phyloP scores from a whole-genome alignment of 345 rosid species.

The Psidium guajava region DNA sequence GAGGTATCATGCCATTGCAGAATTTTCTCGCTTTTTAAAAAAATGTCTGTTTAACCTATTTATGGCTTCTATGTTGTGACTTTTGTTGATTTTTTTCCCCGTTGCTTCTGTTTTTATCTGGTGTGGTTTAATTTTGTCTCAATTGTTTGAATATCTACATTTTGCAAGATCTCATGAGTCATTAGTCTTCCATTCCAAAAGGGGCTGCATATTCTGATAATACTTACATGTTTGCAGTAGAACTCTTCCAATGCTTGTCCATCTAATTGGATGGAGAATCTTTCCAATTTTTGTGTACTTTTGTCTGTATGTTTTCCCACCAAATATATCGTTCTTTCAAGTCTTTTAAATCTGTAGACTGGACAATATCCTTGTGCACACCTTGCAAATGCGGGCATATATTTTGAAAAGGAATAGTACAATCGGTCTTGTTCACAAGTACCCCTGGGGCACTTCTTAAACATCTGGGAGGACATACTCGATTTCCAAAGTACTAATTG shows the following conservation, averaged over 20 bases:
- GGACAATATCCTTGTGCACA: not conserved
- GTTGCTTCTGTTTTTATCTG: not conserved
- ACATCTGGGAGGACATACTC: not conserved
- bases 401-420: not conserved
- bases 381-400: not conserved
- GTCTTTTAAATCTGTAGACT: not conserved
- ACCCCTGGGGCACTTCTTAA: not conserved
- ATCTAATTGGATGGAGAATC: not conserved
- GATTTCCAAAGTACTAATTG: not conserved
- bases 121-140: not conserved
- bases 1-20: slow-evolving; percentile 35
- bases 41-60: not conserved
- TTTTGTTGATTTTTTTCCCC: not conserved
- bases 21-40: not conserved
- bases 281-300: not conserved
- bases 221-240: not conserved
- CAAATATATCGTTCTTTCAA: not conserved
- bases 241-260: not conserved
- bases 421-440: not conserved
- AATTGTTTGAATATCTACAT: not conserved
- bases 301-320: not conserved
- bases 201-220: not conserved
- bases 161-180: not conserved
- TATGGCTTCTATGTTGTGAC: not conserved
- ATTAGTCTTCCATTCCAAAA: not conserved